Evolutionary conservation across 768 basidiomycete genomes (phyloP).

Genomic region (Agaricus blazei): DNA sequence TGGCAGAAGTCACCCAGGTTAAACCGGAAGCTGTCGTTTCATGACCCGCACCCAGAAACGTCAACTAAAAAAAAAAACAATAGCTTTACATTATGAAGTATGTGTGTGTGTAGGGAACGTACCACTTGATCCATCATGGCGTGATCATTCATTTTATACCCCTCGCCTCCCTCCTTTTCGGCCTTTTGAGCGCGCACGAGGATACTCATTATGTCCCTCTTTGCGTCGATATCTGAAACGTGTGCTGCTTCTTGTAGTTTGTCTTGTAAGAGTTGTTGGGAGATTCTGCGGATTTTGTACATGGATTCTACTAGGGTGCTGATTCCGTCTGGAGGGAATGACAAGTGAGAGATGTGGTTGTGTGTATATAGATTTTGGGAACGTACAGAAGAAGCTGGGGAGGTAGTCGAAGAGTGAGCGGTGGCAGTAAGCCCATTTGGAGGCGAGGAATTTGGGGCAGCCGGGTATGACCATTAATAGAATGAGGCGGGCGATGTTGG

Average conservation of each 20-base stretch:
- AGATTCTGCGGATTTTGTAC: constrained; percentile 28
- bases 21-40: constrained; percentile 44
- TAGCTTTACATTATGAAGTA: too few relatives aligned
- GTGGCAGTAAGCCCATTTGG: constrained; percentile 25
- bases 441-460: constrained; percentile 15
- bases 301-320: constrained; percentile 23
- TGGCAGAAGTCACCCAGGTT: constrained; percentile 32
- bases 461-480: constrained; percentile 25
- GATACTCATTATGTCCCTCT: constrained; percentile 36
- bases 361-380: too few relatives aligned
- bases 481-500: constrained; percentile 26
- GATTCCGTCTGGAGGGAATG: neutral
- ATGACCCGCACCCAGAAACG: constrained; percentile 44
- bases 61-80: constrained; percentile 24
- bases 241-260: constrained; percentile 25
- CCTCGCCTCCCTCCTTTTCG: constrained; percentile 19
- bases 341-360: too few relatives aligned
- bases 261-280: constrained; percentile 25
- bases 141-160: constrained; percentile 29
- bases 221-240: constrained; percentile 23
- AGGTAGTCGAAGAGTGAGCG: constrained; percentile 16
- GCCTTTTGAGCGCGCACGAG: constrained; percentile 29
- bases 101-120: neutral
- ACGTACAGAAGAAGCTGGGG: constrained; percentile 11
- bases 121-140: constrained; percentile 39